Evolutionary conservation across 352 stramenopile genomes (phyloP), one percentile per base, ranked within the genome.

Genomic region (Globisporangium radiosum): DNA sequence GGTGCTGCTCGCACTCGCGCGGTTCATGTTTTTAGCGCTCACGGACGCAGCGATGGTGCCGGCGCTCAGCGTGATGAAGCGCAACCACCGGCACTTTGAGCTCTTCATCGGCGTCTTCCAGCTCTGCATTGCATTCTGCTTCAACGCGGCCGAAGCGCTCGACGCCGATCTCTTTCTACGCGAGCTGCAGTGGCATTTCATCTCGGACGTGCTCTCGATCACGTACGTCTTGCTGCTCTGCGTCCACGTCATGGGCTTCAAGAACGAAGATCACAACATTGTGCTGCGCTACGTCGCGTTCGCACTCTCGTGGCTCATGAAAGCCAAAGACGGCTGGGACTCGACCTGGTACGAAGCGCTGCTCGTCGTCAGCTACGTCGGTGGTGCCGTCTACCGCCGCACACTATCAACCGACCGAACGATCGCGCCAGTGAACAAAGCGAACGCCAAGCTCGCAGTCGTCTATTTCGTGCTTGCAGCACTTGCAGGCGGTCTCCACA

Each of bases 71-170:
- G 76, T 94, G 45, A 92, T 94, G 84, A 78, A 81, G 68, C 64
- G 68, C 51, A 94, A 94, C 62, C 76, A 85, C 48, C 83, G 85
- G 9, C 87, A 95, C 69, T 95, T 95, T 60, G 87, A 95, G 79
- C 71, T 95, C 60, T 95, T 94, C 58, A 68, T 95, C n/a, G 87
- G 87, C 55, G 59, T 91, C 52, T 78, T 94, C 64, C 85, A 95
- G 60, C 70, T 95, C 25, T 45, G 70, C n/a, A 84, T 92, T 47
- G 65, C 83, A 36, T 91, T 94, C 61, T 80, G 78, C 53, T 94
- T 92, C 72, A 95, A 94, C 68, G 73, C 78, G 10, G 81, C 83
- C 42, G 82, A 93, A 64, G 79, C 80, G 14, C 81, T 91, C 60
- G 67, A 82, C 44, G 57, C 70, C 53, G 62, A 73, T 48, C 62